Evolutionary conservation across 169 alveolate genomes (phyloP), one percentile per base, ranked within the genome.

Genomic region (Plasmodium gonderi): DNA sequence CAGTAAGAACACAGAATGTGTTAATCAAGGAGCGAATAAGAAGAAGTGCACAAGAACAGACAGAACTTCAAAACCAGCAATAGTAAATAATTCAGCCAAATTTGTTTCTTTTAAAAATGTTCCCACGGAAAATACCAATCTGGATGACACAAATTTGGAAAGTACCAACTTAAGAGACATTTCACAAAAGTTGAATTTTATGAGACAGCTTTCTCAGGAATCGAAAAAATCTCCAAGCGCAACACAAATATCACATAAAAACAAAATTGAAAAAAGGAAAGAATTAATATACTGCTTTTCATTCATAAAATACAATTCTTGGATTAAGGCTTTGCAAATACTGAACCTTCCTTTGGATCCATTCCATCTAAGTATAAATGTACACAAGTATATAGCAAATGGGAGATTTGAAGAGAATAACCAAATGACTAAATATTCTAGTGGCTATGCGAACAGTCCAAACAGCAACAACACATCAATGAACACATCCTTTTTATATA

Each of bases 321-420:
- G 93, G 93, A 12, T 87, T n/a, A 87, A 87, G 40, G 93, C 89
- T 8, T 45, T 87, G 36, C 49, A 87, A 51, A 87, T 87, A 2
- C 40, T 87, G 45, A 54, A 87, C 12, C 47, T 87, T 0, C 93
- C 93, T 9, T 3, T 87, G 67, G 93, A 87, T 42, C 72, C 87
- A 26, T 87, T 87, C 45, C 93, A 87, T 42, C 31, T 87, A 9
- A 64, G 93, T 51, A 87, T 87, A 75, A 87, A 87, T 31, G 77
- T 64, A 9, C 93, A 87, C 68, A 87, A 65, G 47, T 87, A 87
- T 60, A 78, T 54, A 26, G 0, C 14, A 6, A 42, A 45, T 12
- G 20, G 79, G 23, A 42, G 49, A 23, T 20, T 14, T 5, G 49
- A 38, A 20, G 8, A 9, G 42, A 14, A 20, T 29, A 14, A 2